A percentile compares a stretch with the other conserved stretches of the same genome.
phyloP scores from a whole-genome alignment of 441 rosid genomes.

The Euphorbia celastroides region DNA sequence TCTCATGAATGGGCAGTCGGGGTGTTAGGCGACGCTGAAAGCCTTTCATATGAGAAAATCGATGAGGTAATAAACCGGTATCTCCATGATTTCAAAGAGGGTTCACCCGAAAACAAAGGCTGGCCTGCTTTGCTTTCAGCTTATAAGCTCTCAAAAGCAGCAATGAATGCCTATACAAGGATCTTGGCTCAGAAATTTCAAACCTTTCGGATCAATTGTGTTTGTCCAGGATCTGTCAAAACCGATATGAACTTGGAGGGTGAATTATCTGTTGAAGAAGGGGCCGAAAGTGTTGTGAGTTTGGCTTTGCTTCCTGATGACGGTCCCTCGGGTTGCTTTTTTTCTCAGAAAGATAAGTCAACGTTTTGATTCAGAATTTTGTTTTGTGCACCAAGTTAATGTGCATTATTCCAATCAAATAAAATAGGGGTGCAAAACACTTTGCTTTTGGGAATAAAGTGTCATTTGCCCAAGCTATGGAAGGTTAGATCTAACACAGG shows the following conservation, averaged over 20 bases:
- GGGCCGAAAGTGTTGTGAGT: constrained; percentile 17
- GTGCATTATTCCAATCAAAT: no score
- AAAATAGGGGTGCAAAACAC: no score
- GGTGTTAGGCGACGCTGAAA: constrained; percentile 16
- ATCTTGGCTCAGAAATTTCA: constrained; percentile 28
- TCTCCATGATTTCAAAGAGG: constrained; percentile 19
- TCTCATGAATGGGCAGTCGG: constrained; percentile 20
- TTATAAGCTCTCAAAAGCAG: constrained; percentile 26
- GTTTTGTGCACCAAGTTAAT: no score
- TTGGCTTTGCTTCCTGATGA: constrained; percentile 22
- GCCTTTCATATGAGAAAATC: constrained; percentile 21
- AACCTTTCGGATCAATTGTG: constrained; percentile 18
- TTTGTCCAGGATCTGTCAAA: constrained; percentile 29
- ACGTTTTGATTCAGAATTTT: constrained; percentile 2
- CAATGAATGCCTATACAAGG: constrained; percentile 33
- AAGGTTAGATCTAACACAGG: no score
- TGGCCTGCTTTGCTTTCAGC: constrained; percentile 30
- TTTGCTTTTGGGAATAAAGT: no score
- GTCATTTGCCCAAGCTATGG: no score
- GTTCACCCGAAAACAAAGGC: constrained; percentile 23
- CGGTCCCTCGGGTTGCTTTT: constrained; percentile 29
- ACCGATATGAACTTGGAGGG: constrained; percentile 23
- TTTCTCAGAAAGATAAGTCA: not conserved
- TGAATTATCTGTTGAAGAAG: constrained; percentile 17
- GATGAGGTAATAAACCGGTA: constrained; percentile 11